A percentile compares a stretch with the other conserved stretches of the same genome.
phyloP scores from a whole-genome alignment of 2,329 filamentous ascomycete genomes.

The Lizonia empirigonia region DNA sequence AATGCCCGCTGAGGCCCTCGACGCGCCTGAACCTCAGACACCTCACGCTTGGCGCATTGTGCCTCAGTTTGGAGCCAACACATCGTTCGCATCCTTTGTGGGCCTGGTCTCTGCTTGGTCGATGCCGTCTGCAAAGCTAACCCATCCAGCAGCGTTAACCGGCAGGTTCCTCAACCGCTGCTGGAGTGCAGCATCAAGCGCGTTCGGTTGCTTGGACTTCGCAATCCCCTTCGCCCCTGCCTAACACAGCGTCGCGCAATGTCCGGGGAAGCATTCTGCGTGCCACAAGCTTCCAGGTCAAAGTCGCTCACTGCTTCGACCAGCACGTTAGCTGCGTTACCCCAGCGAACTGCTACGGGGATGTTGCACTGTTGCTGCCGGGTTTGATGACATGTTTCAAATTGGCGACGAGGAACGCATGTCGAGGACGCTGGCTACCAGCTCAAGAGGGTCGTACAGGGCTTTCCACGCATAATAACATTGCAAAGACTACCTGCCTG shows the following conservation, averaged over 20 bases:
- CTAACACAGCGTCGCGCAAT: conserved; percentile 11
- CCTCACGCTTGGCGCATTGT: conserved; percentile 9
- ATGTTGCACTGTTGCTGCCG: conserved; percentile 22
- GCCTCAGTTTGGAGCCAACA: conserved; percentile 5
- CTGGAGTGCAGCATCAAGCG: conserved; percentile 9
- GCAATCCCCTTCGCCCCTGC: conserved; percentile 5
- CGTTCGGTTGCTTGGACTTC: conserved; percentile 1
- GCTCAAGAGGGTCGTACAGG: conserved; percentile 29
- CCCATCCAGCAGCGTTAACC: not conserved
- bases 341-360: conserved; percentile 25
- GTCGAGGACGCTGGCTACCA: conserved; percentile 20
- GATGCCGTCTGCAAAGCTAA: conserved; percentile 14
- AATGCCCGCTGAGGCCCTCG: not conserved
- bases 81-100: conserved; percentile 1
- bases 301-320: conserved; percentile 2
- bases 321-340: conserved; percentile 25
- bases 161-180: not conserved
- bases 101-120: conserved; percentile 1
- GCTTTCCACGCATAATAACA: conserved; percentile 33
- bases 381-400: conserved; percentile 38
- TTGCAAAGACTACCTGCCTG: conserved; percentile 22
- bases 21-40: conserved; percentile 17
- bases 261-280: not conserved
- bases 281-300: conserved; percentile 5
- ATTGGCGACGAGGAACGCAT: conserved; percentile 26